A percentile compares a stretch with the other conserved stretches of the same genome.
phyloP scores from a whole-genome alignment of 164 flowering plant species.

The Annona cherimola region DNA sequence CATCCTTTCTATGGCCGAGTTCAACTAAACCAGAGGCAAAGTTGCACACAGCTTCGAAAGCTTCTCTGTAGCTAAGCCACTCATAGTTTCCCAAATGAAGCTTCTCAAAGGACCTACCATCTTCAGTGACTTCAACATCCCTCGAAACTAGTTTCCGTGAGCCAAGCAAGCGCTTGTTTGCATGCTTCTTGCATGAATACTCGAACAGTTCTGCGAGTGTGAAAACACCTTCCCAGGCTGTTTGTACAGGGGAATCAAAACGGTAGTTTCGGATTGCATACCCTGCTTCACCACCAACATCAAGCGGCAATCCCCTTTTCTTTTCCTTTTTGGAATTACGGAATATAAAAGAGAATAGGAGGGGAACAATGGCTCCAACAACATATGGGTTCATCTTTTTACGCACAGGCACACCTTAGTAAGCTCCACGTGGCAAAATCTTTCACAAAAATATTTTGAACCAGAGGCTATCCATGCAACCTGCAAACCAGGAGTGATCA shows the following conservation, averaged over 20 bases:
- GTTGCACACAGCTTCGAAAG: constrained; percentile 60
- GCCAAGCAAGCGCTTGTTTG: constrained; percentile 52
- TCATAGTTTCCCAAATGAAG: constrained; percentile 88
- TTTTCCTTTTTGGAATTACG: constrained; percentile 48
- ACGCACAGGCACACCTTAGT: not conserved
- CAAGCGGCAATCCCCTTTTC: constrained; percentile 68
- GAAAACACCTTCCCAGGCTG: constrained; percentile 75
- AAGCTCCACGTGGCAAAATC: constrained; percentile 5
- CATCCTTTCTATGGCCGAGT: constrained; percentile 68
- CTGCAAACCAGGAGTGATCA: constrained; percentile 4
- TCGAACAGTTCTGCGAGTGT: constrained; percentile 92
- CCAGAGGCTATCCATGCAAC: constrained; percentile 1
- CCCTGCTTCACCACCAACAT: constrained; percentile 89
- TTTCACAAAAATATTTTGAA: constrained; percentile 1
- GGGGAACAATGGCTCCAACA: constrained; percentile 71
- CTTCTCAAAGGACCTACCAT: constrained; percentile 88
- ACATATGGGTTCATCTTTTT: constrained; percentile 55
- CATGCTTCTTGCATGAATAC: constrained; percentile 51
- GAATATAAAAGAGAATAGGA: constrained; percentile 46
- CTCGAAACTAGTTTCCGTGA: constrained; percentile 59
- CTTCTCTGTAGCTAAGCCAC: constrained; percentile 70
- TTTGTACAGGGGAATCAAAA: constrained; percentile 42
- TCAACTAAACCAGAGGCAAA: constrained; percentile 82
- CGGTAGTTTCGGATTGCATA: constrained; percentile 62
- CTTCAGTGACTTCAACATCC: constrained; percentile 48